Evolutionary conservation across 106 monocot species (phyloP).

Genomic region (Allium fistulosum): DNA sequence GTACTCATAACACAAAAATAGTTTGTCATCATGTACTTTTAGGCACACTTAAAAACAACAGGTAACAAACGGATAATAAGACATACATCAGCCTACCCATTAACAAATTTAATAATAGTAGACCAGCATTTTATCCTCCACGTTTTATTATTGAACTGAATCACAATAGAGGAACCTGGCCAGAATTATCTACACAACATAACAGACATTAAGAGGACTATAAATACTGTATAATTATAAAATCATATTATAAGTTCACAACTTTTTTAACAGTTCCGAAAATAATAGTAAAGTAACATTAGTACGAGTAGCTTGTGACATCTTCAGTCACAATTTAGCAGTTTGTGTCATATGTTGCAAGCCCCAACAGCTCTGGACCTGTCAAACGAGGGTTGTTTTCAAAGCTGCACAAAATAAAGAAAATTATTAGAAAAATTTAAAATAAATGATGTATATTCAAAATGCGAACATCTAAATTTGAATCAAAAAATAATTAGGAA

Average conservation of each 20-base stretch:
- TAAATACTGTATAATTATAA: neutral
- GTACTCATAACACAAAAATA: no score
- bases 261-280: neutral
- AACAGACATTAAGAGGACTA: neutral
- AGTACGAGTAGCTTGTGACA: neutral
- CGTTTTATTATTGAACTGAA: neutral
- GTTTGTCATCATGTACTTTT: no score
- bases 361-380: conserved; percentile 27
- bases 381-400: conserved; percentile 30
- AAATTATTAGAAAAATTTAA: neutral
- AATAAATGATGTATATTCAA: neutral
- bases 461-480: neutral
- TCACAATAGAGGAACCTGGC: neutral
- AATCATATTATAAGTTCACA: neutral
- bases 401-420: conserved; percentile 13
- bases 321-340: conserved; percentile 9
- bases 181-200: conserved; percentile 5
- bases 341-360: conserved; percentile 23
- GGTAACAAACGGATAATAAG: no score
- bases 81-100: no score
- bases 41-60: no score
- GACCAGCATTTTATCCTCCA: neutral
- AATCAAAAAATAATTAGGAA: neutral
- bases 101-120: no score
- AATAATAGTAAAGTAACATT: neutral